These are phyloP conservation scores for Solanum lycopersicoides DNA, from an alignment of 257 asterid genomes.

Conservation along the genomic window DNA sequence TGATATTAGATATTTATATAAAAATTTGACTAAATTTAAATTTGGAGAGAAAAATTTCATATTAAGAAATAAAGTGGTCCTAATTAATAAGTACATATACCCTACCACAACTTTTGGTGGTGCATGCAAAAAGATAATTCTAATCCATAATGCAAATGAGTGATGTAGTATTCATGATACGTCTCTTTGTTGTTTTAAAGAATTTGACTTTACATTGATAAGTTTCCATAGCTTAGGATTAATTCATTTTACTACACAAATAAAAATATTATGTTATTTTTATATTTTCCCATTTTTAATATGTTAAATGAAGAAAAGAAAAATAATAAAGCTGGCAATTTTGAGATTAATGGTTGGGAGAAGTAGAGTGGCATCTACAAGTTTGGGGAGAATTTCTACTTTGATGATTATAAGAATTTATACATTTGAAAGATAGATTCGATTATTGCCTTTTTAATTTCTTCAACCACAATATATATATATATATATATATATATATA, in stretches of 20 bases:
- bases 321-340: neutral
- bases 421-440: neutral
- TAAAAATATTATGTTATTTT: neutral
- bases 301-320: neutral
- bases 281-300: neutral
- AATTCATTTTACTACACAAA: neutral
- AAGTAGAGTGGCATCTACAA: neutral
- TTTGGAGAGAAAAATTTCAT: rapidly evolving
- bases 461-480: neutral
- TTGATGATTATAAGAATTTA: neutral
- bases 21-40: too few species aligned
- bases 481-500: too few species aligned
- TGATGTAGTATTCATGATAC: neutral
- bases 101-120: too few species aligned
- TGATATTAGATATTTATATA: rapidly evolving
- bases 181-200: neutral
- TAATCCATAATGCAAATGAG: too few species aligned
- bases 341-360: neutral
- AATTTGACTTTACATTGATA: neutral
- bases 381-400: neutral
- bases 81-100: too few species aligned
- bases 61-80: too few species aligned
- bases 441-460: neutral
- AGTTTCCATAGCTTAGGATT: neutral
- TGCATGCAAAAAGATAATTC: too few species aligned